Evolutionary conservation across 257 asterid genomes (phyloP).

Genomic region (Vinca minor): DNA sequence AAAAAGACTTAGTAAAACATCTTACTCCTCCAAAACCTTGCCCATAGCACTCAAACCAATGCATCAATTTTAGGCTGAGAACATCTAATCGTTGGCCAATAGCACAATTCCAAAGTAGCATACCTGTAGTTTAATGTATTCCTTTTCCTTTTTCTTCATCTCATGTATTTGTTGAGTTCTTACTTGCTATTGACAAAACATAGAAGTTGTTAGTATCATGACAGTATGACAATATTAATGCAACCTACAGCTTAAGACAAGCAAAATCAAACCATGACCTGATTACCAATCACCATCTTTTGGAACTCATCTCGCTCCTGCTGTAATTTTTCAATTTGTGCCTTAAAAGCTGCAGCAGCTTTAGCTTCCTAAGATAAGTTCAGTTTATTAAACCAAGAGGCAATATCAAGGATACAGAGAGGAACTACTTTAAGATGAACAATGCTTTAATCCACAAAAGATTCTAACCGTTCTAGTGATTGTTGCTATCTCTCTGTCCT

Average conservation of each 20-base stretch:
- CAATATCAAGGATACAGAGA: not conserved
- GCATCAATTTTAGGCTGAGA: too few relatives aligned
- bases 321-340: slow-evolving; percentile 43
- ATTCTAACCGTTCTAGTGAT: slow-evolving; percentile 74
- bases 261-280: slow-evolving; percentile 19
- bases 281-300: slow-evolving; percentile 46
- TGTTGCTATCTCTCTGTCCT: slow-evolving; percentile 93
- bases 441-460: not conserved
- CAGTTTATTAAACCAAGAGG: slow-evolving; percentile 8
- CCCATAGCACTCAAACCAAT: not conserved
- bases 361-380: slow-evolving; percentile 64
- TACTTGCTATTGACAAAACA: slow-evolving; percentile 60
- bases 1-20: not conserved
- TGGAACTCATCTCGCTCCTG: slow-evolving; percentile 46
- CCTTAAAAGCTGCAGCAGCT: slow-evolving; percentile 42
- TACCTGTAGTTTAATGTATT: slow-evolving; percentile 43
- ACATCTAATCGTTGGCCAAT: not conserved
- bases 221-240: not conserved
- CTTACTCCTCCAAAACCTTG: not conserved
- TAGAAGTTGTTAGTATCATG: slow-evolving; percentile 1
- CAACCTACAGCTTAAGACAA: too few relatives aligned
- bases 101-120: not conserved
- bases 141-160: slow-evolving; percentile 90
- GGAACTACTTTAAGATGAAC: not conserved
- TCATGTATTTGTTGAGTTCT: slow-evolving; percentile 81